These are phyloP conservation scores for Clarireedia homoeocarpa DNA, from an alignment of 2,329 filamentous ascomycete species.

Conservation along the genomic window DNA sequence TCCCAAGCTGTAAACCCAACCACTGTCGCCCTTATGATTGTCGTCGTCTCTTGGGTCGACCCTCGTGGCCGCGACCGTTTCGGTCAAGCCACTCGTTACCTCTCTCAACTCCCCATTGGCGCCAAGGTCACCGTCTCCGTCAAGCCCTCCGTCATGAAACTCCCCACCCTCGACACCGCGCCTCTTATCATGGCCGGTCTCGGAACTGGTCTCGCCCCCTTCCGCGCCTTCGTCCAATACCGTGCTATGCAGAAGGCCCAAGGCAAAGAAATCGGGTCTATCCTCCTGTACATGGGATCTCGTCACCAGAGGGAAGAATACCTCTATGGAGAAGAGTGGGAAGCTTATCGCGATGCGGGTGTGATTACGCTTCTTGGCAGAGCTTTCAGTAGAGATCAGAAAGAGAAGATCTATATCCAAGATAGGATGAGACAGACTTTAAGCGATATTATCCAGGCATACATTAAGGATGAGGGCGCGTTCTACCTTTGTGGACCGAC, in stretches of 20 bases:
- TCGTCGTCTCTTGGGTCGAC: constrained; percentile 94
- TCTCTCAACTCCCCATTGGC: constrained; percentile 68
- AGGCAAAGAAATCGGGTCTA: constrained; percentile 87
- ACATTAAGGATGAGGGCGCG: constrained; percentile 77
- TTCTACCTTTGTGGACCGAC: constrained; percentile 98
- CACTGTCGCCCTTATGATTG: constrained; percentile 90
- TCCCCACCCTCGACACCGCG: constrained; percentile 78
- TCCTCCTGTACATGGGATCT: constrained; percentile 92
- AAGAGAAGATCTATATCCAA: constrained; percentile 98
- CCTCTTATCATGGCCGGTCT: constrained; percentile 98
- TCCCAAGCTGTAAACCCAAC: constrained; percentile 89
- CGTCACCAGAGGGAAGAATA: constrained; percentile 98
- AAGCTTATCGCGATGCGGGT: constrained; percentile 91
- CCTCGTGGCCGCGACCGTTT: constrained; percentile 78
- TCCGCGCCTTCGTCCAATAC: constrained; percentile 97
- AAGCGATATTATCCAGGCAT: constrained; percentile 73
- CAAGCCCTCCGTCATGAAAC: constrained; percentile 98
- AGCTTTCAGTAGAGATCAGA: constrained; percentile 94
- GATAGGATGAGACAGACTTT: constrained; percentile 92
- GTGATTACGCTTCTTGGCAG: constrained; percentile 90
- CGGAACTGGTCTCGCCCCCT: constrained; percentile 96
- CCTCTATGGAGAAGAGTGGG: constrained; percentile 98
- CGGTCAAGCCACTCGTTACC: constrained; percentile 88
- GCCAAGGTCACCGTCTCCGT: constrained; percentile 82
- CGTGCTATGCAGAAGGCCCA: constrained; percentile 97